These are phyloP conservation scores for Ustilago trichophora DNA, from an alignment of 1,284 basidiomycete genomes.

Conservation along the genomic window DNA sequence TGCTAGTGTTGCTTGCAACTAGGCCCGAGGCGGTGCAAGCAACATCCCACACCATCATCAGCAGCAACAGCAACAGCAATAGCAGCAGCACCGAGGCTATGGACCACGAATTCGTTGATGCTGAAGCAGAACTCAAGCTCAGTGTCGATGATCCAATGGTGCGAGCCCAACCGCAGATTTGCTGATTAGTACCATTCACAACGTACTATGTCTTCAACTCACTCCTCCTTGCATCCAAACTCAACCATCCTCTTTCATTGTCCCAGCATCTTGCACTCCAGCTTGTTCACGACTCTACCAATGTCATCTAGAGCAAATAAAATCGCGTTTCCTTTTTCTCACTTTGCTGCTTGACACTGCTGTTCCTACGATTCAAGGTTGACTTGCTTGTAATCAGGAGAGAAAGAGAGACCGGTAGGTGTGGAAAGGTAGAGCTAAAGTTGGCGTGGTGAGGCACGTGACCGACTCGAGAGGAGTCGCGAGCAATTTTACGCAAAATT, in stretches of 20 bases:
- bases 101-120: too few relatives aligned
- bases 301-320: conserved; percentile 17
- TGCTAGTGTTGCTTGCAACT: conserved; percentile 14
- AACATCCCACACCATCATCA: too few relatives aligned
- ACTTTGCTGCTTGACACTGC: too few relatives aligned
- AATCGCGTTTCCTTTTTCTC: neutral
- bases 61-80: too few relatives aligned
- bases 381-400: too few relatives aligned
- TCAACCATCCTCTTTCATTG: too few relatives aligned
- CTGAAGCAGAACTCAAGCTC: conserved; percentile 3
- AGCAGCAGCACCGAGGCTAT: too few relatives aligned
- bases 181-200: neutral
- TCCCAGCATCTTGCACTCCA: neutral
- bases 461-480: conserved; percentile 13
- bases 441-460: conserved; percentile 31
- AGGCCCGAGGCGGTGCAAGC: neutral
- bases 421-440: too few relatives aligned
- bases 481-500: too few relatives aligned
- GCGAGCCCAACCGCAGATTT: neutral
- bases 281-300: conserved; percentile 15
- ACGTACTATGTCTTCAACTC: too few relatives aligned
- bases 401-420: too few relatives aligned
- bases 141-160: neutral
- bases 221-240: neutral
- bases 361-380: too few relatives aligned